phyloP scores from a whole-genome alignment of 2,329 filamentous ascomycete genomes.

The Orbilia ellipsospora region DNA sequence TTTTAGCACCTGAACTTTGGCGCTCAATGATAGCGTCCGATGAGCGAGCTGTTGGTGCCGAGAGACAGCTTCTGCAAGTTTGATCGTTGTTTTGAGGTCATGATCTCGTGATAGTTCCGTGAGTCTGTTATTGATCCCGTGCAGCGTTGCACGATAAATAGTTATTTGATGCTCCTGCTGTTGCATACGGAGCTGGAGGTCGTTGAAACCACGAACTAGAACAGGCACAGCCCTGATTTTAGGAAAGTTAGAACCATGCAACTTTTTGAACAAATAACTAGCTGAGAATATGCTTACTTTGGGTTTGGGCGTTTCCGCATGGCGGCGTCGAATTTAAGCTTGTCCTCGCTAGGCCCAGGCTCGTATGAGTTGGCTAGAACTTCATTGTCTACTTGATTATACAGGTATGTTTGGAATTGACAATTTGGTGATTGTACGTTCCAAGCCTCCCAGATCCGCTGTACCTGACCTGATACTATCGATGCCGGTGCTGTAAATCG shows the following conservation, averaged over 20 bases:
- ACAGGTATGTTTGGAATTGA: constrained; percentile 84
- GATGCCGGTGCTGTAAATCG: constrained; percentile 27
- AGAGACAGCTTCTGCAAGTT: constrained; percentile 76
- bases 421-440: constrained; percentile 75
- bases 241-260: constrained; percentile 16
- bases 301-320: constrained; percentile 80
- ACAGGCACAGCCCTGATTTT: constrained; percentile 70
- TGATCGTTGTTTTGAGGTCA: constrained; percentile 79
- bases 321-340: constrained; percentile 84
- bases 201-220: constrained; percentile 77
- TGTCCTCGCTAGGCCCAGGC: constrained; percentile 76
- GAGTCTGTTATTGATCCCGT: constrained; percentile 81
- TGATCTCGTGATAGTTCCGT: constrained; percentile 78
- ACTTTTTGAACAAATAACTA: not conserved
- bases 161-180: constrained; percentile 76
- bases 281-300: constrained; percentile 67
- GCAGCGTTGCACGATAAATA: constrained; percentile 76
- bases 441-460: constrained; percentile 78
- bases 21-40: constrained; percentile 78
- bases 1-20: constrained; percentile 81
- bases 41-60: constrained; percentile 78
- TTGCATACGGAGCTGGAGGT: constrained; percentile 77
- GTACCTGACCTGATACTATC: constrained; percentile 68
- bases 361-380: constrained; percentile 76
- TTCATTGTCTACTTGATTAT: constrained; percentile 78